Conservation (phyloP, 1,284 basidiomycete genomes). For the Trichosporon coremiiforme region DNA sequence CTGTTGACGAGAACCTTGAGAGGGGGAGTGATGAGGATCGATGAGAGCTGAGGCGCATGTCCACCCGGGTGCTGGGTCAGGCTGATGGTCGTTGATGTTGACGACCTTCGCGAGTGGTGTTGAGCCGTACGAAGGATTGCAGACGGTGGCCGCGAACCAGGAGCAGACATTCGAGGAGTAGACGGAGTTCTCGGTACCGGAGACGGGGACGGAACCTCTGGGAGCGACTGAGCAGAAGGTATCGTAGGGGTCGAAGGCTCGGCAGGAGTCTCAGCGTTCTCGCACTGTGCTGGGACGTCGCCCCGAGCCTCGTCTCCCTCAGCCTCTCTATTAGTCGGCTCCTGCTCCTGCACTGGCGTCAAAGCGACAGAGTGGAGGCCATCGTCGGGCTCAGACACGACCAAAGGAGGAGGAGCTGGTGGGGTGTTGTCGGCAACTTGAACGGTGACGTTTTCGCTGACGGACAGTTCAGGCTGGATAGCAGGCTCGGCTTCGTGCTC, state of each 20-base stretch:
- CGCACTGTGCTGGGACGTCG: neutral
- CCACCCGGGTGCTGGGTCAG: slow-evolving; percentile 34
- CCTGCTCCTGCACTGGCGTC: slow-evolving; percentile 17
- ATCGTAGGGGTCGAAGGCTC: neutral
- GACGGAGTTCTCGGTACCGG: slow-evolving; percentile 22
- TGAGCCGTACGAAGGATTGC: slow-evolving; percentile 16
- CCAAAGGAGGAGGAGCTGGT: slow-evolving; percentile 2
- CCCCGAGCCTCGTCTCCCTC: neutral
- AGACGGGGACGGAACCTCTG: slow-evolving; percentile 32
- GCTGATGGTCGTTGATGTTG: slow-evolving; percentile 44
- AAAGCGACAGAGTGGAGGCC: slow-evolving; percentile 10
- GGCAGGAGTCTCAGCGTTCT: neutral
- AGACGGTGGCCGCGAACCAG: slow-evolving; percentile 36
- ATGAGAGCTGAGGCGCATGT: slow-evolving; percentile 52
- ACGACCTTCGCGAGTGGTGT: slow-evolving; percentile 44
- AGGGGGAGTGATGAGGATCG: slow-evolving; percentile 71
- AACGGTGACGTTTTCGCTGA: neutral
- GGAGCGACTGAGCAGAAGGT: neutral
- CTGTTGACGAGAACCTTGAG: slow-evolving; percentile 83
- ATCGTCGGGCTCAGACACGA: neutral
- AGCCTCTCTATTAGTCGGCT: neutral
- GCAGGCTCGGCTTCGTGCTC: neutral
- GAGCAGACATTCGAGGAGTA: slow-evolving; percentile 3
- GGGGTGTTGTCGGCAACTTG: neutral
- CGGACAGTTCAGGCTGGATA: neutral